Evolutionary conservation across 345 rosid genomes (phyloP).

Genomic region (Brassica carinata): DNA sequence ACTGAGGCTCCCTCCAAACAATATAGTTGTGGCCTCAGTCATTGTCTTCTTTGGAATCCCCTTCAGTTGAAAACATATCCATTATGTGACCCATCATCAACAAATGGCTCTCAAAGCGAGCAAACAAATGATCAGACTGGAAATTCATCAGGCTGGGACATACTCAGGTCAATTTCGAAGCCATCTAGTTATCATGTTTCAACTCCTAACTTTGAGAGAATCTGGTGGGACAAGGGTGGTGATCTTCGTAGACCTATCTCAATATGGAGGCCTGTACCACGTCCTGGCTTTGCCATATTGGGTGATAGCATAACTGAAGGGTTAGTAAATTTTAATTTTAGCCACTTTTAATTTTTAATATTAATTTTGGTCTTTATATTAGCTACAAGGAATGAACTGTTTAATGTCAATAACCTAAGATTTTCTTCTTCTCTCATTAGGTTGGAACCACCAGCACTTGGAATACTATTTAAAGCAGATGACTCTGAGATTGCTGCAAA

Average conservation of each 20-base stretch:
- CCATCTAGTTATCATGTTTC: conserved; percentile 64
- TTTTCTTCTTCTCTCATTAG: conserved; percentile 48
- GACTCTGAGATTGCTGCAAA: conserved; percentile 79
- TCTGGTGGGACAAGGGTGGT: conserved; percentile 98
- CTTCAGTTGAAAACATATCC: conserved; percentile 49
- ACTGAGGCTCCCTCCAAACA: conserved; percentile 58
- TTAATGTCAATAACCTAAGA: conserved; percentile 24
- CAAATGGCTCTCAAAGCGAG: conserved; percentile 44
- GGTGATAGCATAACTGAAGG: conserved; percentile 98
- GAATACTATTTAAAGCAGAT: conserved; percentile 77
- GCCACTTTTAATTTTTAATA: background rate
- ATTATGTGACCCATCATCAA: conserved; percentile 40
- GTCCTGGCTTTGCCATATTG: conserved; percentile 70
- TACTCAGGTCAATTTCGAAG: conserved; percentile 73
- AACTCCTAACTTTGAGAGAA: conserved; percentile 90
- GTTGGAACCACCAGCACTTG: conserved; percentile 89
- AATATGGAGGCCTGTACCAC: conserved; percentile 89
- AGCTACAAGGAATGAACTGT: background rate
- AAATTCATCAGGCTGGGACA: conserved; percentile 84
- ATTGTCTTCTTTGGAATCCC: conserved; percentile 78
- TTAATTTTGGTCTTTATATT: conserved; percentile 3
- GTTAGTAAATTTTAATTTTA: conserved; percentile 45
- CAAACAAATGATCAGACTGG: conserved; percentile 49
- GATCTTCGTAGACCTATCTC: conserved; percentile 87
- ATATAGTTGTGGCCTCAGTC: conserved; percentile 65